These are phyloP conservation scores for Stromatinia cepivora DNA, from an alignment of 2,329 filamentous ascomycete genomes.

Conservation along the genomic window DNA sequence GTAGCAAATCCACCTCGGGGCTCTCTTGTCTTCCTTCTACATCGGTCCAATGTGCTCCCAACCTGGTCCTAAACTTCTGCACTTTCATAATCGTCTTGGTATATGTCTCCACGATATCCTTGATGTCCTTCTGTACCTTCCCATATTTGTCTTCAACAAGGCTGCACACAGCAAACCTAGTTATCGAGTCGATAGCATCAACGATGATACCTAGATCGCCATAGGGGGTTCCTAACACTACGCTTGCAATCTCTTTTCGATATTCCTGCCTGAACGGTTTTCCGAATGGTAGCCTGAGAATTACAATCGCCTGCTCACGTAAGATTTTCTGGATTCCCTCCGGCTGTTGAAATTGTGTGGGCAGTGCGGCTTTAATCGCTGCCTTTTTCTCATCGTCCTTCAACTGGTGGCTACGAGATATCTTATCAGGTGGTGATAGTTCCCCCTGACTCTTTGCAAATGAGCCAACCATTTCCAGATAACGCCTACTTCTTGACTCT, in stretches of 20 bases:
- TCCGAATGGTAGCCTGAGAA: constrained; percentile 56
- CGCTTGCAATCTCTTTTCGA: constrained; percentile 60
- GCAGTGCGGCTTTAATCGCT: constrained; percentile 2
- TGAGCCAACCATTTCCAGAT: constrained; percentile 32
- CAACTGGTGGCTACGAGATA: constrained; percentile 7
- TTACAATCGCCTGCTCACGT: constrained; percentile 9
- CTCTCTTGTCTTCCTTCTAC: constrained; percentile 53
- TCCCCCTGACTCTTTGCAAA: constrained; percentile 39
- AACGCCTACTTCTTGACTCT: constrained; percentile 26
- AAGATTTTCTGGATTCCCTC: constrained; percentile 9
- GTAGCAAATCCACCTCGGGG: constrained; percentile 69
- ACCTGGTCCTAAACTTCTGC: constrained; percentile 61
- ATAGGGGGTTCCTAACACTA: constrained; percentile 73
- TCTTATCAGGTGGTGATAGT: constrained; percentile 30
- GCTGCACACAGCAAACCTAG: constrained; percentile 69
- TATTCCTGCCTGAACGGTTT: constrained; percentile 71
- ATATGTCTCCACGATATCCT: constrained; percentile 70
- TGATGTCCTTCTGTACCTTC: constrained; percentile 80
- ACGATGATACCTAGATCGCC: constrained; percentile 67
- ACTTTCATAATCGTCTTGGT: constrained; percentile 68
- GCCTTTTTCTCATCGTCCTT: constrained; percentile 11
- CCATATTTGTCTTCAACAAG: constrained; percentile 80
- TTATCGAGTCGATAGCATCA: constrained; percentile 70
- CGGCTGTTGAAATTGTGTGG: constrained; percentile 3
- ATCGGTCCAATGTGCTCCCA: constrained; percentile 79